These are phyloP conservation scores for Protomyces pachydermus DNA, from an alignment of 1,139 yeast genomes.

Conservation along the genomic window DNA sequence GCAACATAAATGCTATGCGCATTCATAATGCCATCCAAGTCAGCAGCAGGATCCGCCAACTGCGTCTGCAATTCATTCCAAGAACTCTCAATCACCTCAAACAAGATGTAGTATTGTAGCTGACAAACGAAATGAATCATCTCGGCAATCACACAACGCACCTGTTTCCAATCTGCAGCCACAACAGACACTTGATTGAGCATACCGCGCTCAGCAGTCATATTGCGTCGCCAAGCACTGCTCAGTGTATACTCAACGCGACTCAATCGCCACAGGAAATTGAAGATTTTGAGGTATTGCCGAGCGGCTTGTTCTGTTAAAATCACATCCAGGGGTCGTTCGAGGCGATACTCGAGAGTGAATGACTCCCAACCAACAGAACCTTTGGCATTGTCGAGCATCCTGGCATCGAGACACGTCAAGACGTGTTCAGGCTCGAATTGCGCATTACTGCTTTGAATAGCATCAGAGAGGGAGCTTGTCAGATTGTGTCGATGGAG, in stretches of 20 bases:
- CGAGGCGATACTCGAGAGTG: constrained; percentile 74
- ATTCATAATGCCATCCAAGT: constrained; percentile 41
- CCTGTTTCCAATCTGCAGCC: constrained; percentile 36
- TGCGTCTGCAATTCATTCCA: constrained; percentile 40
- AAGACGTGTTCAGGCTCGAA: constrained; percentile 44
- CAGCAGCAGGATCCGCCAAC: constrained; percentile 35
- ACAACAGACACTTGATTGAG: constrained; percentile 27
- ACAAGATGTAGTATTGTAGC: constrained; percentile 42
- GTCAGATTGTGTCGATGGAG: constrained; percentile 65
- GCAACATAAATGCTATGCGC: constrained; percentile 40
- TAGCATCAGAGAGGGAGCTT: constrained; percentile 60
- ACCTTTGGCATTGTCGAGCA: constrained; percentile 64
- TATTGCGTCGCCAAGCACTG: constrained; percentile 45
- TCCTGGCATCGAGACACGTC: constrained; percentile 73
- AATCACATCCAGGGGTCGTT: constrained; percentile 47
- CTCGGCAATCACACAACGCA: constrained; percentile 37
- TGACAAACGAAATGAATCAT: constrained; percentile 43
- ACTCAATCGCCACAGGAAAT: constrained; percentile 74
- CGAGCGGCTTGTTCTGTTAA: constrained; percentile 43
- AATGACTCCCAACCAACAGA: constrained; percentile 79
- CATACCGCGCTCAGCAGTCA: constrained; percentile 36
- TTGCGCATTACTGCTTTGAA: constrained; percentile 58
- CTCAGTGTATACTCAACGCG: constrained; percentile 55
- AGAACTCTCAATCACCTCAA: constrained; percentile 42
- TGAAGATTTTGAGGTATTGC: constrained; percentile 75